Percentiles rank a stretch among this genome's conserved stretches.
phyloP scores from a whole-genome alignment of 345 rosid genomes.

The Pelargonium nanum region DNA sequence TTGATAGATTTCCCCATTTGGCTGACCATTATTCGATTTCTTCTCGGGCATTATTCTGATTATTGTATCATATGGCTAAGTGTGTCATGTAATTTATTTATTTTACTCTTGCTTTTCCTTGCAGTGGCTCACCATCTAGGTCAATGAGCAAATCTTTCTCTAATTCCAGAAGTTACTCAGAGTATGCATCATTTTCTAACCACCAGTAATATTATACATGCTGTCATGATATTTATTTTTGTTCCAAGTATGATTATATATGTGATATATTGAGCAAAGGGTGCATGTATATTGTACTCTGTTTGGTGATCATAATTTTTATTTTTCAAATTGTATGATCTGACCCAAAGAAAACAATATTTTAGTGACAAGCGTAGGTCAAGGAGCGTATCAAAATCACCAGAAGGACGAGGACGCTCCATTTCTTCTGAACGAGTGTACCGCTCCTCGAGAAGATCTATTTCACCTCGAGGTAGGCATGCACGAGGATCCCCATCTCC shows the following conservation, averaged over 20 bases:
- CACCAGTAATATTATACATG: conserved; percentile 1
- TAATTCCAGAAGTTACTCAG: conserved; percentile 53
- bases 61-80: neutral
- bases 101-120: conserved; percentile 11
- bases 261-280: neutral
- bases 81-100: neutral
- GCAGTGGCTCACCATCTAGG: conserved; percentile 44
- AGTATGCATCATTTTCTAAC: conserved; percentile 25
- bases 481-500: conserved; percentile 43
- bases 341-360: neutral
- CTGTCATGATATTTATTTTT: conserved; percentile 1
- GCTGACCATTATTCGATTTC: conserved; percentile 16
- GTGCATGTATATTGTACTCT: neutral
- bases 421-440: conserved; percentile 23
- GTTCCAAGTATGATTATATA: neutral
- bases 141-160: conserved; percentile 46
- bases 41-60: conserved; percentile 18
- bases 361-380: conserved; percentile 35
- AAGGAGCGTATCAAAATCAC: conserved; percentile 71
- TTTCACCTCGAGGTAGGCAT: conserved; percentile 31
- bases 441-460: conserved; percentile 37
- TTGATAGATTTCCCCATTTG: conserved; percentile 28
- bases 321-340: neutral
- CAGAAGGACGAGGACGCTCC: conserved; percentile 22
- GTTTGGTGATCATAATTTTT: neutral